These are phyloP conservation scores for Mycosphaerella arachidis DNA, from an alignment of 2,329 filamentous ascomycete genomes.

Conservation along the genomic window DNA sequence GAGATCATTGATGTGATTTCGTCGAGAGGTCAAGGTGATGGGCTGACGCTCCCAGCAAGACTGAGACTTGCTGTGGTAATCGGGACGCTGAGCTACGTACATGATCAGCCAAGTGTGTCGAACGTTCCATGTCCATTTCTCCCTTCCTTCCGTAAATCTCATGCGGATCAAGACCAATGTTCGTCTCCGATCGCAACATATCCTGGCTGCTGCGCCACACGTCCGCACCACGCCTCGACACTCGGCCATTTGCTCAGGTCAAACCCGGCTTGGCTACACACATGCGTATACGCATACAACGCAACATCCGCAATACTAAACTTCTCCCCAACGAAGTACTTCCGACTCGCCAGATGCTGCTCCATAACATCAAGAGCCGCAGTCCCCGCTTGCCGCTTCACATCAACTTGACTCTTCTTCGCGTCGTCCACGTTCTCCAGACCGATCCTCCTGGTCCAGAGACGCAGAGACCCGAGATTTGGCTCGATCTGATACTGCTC, in stretches of 20 bases:
- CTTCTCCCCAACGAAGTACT: constrained; percentile 6
- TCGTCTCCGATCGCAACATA: constrained; percentile 3
- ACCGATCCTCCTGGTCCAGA: constrained; percentile 3
- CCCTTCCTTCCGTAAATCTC: neutral
- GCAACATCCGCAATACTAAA: constrained; percentile 9
- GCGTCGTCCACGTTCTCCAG: constrained; percentile 2
- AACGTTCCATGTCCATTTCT: no score
- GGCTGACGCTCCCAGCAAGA: no score
- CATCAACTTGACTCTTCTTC: constrained; percentile 2
- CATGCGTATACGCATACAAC: constrained; percentile 11
- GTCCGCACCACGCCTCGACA: constrained; percentile 6
- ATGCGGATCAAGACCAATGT: neutral
- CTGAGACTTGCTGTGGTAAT: no score
- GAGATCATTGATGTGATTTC: neutral
- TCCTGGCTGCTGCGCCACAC: constrained; percentile 1
- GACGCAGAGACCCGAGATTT: constrained; percentile 4
- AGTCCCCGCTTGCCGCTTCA: neutral
- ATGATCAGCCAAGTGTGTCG: no score
- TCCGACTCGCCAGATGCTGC: neutral
- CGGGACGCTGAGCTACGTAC: no score
- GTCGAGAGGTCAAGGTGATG: no score
- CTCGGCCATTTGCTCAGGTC: constrained; percentile 4
- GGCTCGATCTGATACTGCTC: constrained; percentile 17
- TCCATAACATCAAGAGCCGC: constrained; percentile 9
- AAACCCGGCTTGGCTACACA: constrained; percentile 3